Evolutionary conservation across 2,329 filamentous ascomycete species (phyloP), one percentile per base, ranked within the genome.

Genomic region (Colletotrichum karsti): DNA sequence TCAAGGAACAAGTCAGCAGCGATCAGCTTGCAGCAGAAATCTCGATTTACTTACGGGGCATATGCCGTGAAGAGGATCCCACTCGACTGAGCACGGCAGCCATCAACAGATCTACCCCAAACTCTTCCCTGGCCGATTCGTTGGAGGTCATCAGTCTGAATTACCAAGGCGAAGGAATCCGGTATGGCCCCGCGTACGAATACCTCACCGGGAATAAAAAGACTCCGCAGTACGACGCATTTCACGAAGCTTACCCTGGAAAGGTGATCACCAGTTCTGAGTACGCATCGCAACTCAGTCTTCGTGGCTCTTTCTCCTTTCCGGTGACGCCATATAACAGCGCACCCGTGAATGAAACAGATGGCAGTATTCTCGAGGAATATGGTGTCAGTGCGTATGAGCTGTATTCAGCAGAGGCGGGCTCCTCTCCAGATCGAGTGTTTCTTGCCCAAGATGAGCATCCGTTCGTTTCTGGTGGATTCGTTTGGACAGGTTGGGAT

Each of bases 391-490:
- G 81, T 69, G 77, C 83, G 0, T 88, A 88, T 72, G 85, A 87
- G 59, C 78, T 88, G 1, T 87, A 87, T 71, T 76, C 81, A 0
- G 73, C 82, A 0, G 69, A 72, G 24, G 87, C 80, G 73, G 85
- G 83, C 3, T 78, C 84, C 0, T 83, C 83, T 0, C 81, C 85
- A 0, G 86, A 88, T 72, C 86, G 85, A 69, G 85, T 88, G 0
- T 88, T 88, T 69, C 75, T 70, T 13, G 69, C 72, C 24, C 85
- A 88, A 67, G 86, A 88, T 70, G 68, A 71, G 5, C 73, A 85
- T 68, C 77, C 80, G 0, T 88, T 81, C 65, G 85, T 86, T 0
- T 85, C 84, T 1, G 86, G 86, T 5, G 86, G 85, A 66, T 86
- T 84, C 35, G 83, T 86, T 10, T 87, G 84, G 84, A 80, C 83